Conservation (phyloP, 345 rosid species). For the Eucalyptus tenuipes region DNA sequence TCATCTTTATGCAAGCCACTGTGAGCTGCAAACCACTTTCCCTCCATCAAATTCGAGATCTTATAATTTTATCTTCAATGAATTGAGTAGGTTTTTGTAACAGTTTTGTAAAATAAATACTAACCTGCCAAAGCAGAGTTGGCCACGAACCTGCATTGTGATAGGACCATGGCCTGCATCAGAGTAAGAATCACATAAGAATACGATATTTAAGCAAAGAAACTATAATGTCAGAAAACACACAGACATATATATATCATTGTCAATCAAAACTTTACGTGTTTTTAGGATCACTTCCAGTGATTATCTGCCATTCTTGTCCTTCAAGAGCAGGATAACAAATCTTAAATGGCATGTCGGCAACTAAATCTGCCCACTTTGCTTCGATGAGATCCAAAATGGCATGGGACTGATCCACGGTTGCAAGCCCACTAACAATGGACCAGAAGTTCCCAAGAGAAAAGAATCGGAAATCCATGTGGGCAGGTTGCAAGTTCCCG, state of each 20-base stretch:
- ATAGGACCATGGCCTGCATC: slow-evolving; percentile 88
- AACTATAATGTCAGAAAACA: background rate
- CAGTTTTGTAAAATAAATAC: background rate
- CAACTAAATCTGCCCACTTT: slow-evolving; percentile 74
- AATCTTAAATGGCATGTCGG: slow-evolving; percentile 89
- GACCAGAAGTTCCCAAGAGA: slow-evolving; percentile 88
- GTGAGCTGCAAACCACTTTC: slow-evolving; percentile 21
- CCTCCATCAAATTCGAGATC: background rate
- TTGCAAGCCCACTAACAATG: slow-evolving; percentile 39
- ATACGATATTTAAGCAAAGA: background rate
- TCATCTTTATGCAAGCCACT: slow-evolving; percentile 44
- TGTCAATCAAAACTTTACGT: slow-evolving; percentile 27
- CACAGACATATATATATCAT: background rate
- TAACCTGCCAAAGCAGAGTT: slow-evolving; percentile 90
- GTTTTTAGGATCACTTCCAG: slow-evolving; percentile 92
- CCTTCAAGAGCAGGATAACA: slow-evolving; percentile 80
- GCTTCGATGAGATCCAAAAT: slow-evolving; percentile 65
- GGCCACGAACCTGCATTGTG: slow-evolving; percentile 99
- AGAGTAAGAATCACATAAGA: background rate
- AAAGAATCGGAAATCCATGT: slow-evolving; percentile 91
- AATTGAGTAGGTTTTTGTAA: background rate
- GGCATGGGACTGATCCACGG: slow-evolving; percentile 47
- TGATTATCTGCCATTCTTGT: slow-evolving; percentile 82
- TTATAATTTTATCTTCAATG: background rate
- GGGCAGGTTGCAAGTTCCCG: slow-evolving; percentile 91